phyloP scores from a whole-genome alignment of 2,329 filamentous ascomycete species.

The Pseudopithomyces maydicus region DNA sequence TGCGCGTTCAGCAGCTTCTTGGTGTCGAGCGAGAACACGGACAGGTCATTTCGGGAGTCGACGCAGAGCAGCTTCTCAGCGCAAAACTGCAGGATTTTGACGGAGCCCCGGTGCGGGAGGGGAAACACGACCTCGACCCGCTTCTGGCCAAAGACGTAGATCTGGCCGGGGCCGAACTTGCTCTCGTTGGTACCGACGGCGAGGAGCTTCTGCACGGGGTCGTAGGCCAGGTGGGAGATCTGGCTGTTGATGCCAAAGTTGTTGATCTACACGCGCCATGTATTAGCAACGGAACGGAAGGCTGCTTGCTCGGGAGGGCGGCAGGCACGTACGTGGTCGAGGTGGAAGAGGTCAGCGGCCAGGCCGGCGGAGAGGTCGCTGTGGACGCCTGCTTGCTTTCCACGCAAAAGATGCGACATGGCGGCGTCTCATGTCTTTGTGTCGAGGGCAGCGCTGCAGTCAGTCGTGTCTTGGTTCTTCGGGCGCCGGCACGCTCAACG shows the following conservation, averaged over 20 bases:
- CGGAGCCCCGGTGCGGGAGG: conserved; percentile 73
- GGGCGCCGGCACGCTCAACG: conserved; percentile 5
- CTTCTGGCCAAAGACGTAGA: conserved; percentile 85
- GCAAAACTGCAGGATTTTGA: conserved; percentile 81
- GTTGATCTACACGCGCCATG: conserved; percentile 32
- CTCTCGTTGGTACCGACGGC: conserved; percentile 90
- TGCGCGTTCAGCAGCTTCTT: conserved; percentile 71
- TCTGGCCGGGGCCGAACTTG: conserved; percentile 81
- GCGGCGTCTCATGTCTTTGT: conserved; percentile 38
- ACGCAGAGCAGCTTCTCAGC: conserved; percentile 83
- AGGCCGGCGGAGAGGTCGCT: conserved; percentile 87
- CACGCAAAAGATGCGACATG: conserved; percentile 88
- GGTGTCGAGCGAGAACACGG: conserved; percentile 78
- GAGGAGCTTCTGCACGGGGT: conserved; percentile 90
- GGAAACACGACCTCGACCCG: conserved; percentile 78
- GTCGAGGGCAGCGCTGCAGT: neutral
- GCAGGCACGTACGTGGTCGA: conserved; percentile 70
- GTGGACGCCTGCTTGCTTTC: conserved; percentile 91
- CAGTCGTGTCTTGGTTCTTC: conserved; percentile 6
- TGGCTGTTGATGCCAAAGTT: conserved; percentile 64
- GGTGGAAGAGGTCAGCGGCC: conserved; percentile 74
- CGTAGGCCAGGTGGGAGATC: conserved; percentile 81
- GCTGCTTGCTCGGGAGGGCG: conserved; percentile 11
- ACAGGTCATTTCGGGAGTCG: conserved; percentile 84
- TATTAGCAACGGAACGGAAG: conserved; percentile 1